Evolutionary conservation across 768 basidiomycete species (phyloP).

Genomic region (Xanthoconium purpureum): DNA sequence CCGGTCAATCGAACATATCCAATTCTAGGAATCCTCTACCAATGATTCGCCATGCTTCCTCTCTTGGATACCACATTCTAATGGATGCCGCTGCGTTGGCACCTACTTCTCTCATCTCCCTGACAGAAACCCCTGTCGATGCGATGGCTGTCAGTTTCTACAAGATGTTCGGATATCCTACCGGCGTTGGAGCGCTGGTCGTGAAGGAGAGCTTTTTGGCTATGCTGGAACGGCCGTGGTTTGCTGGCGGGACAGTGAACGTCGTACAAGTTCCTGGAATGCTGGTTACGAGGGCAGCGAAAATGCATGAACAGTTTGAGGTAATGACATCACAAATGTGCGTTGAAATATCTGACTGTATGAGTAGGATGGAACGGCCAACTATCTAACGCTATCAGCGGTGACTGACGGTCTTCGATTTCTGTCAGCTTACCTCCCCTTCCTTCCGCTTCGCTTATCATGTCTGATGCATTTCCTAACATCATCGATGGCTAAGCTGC

Average conservation of each 20-base stretch:
- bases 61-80: constrained; percentile 70
- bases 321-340: constrained; percentile 33
- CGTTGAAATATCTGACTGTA: constrained; percentile 3
- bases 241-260: constrained; percentile 79
- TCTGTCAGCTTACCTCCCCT: constrained; percentile 73
- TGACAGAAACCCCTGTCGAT: constrained; percentile 67
- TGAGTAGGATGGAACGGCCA: constrained; percentile 77
- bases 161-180: constrained; percentile 89
- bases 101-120: constrained; percentile 65
- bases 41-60: constrained; percentile 59
- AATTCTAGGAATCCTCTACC: constrained; percentile 70
- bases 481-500: constrained; percentile 50
- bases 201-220: constrained; percentile 67
- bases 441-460: constrained; percentile 73
- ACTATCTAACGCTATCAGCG: constrained; percentile 72
- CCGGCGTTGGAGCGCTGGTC: constrained; percentile 77
- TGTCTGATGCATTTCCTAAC: constrained; percentile 63
- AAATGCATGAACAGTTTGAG: constrained; percentile 75
- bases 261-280: constrained; percentile 80
- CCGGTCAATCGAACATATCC: constrained; percentile 80
- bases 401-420: constrained; percentile 76
- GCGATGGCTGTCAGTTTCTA: constrained; percentile 84
- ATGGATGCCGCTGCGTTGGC: constrained; percentile 81
- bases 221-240: constrained; percentile 71
- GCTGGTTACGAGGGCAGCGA: constrained; percentile 56